Percentiles rank a stretch among this genome's conserved stretches.
Evolutionary conservation across 169 alveolate species (phyloP).

Genomic region (Cryptosporidium meleagridis): DNA sequence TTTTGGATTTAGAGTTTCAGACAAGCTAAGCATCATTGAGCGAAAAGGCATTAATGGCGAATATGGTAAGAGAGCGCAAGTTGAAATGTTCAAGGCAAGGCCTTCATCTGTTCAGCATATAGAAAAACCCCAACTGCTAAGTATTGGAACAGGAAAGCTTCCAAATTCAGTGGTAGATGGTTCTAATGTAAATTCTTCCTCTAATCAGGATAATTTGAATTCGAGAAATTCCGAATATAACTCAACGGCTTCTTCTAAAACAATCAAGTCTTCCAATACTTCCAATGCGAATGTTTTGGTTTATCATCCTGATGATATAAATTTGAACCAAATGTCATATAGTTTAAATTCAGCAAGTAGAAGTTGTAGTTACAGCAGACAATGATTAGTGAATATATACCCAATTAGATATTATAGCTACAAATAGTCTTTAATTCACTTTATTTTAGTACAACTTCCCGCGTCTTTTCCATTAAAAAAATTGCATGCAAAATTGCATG

Average conservation of each 20-base stretch:
- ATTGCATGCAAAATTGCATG: background rate
- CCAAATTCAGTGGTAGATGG: background rate
- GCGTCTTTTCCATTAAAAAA: background rate
- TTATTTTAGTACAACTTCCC: background rate
- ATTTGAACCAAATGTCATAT: background rate
- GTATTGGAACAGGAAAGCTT: background rate
- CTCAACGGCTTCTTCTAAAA: conserved; percentile 54
- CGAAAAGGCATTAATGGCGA: conserved; percentile 73
- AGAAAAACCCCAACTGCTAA: conserved; percentile 18
- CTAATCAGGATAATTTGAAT: conserved; percentile 32
- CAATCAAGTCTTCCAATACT: conserved; percentile 19
- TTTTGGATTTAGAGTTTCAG: conserved; percentile 86
- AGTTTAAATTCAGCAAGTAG: conserved; percentile 17
- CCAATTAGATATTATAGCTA: conserved; percentile 6
- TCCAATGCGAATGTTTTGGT: background rate
- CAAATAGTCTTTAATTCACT: background rate
- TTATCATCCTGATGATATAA: conserved; percentile 23
- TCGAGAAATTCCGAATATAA: conserved; percentile 20
- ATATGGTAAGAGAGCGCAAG: conserved; percentile 45
- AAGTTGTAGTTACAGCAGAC: background rate
- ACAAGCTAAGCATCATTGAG: conserved; percentile 66
- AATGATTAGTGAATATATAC: background rate
- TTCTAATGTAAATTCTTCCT: background rate
- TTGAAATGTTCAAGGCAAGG: conserved; percentile 35
- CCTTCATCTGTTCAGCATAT: conserved; percentile 29